A percentile compares a stretch with the other conserved stretches of the same genome.
Evolutionary conservation across 257 asterid species (phyloP).

Genomic region (Solanum tacnaense): DNA sequence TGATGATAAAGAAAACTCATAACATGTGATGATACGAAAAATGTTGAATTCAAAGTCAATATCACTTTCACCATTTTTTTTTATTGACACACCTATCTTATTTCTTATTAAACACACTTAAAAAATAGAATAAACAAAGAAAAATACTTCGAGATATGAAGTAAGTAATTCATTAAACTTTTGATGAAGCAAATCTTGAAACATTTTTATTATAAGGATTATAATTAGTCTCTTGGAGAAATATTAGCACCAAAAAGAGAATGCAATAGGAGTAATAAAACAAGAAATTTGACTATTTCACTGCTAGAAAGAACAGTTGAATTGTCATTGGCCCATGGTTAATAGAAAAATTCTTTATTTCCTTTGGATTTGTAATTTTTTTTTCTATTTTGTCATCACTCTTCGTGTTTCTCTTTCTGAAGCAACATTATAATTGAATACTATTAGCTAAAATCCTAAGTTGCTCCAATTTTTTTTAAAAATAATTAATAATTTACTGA

Average conservation of each 20-base stretch:
- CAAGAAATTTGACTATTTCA: background rate
- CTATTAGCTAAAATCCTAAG: background rate
- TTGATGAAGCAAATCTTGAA: background rate
- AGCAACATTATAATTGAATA: background rate
- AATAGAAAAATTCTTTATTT: background rate
- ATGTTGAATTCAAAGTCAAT: background rate
- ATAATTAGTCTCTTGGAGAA: background rate
- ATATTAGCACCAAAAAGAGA: background rate
- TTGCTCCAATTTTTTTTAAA: no score
- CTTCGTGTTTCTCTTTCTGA: background rate
- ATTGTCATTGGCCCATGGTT: background rate
- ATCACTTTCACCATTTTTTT: conserved; percentile 38
- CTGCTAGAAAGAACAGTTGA: background rate
- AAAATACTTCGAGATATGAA: background rate
- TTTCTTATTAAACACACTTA: conserved; percentile 63
- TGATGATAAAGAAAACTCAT: background rate
- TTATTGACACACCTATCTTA: conserved; percentile 36
- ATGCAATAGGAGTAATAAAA: background rate
- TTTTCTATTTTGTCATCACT: background rate
- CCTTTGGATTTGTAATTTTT: background rate
- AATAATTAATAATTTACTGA: no score
- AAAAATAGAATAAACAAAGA: background rate
- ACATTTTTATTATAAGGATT: background rate
- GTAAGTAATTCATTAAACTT: background rate
- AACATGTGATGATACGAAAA: conserved; percentile 5